phyloP scores from a whole-genome alignment of 2,329 filamentous ascomycete species.

The Aspergillus quadrilineatus region DNA sequence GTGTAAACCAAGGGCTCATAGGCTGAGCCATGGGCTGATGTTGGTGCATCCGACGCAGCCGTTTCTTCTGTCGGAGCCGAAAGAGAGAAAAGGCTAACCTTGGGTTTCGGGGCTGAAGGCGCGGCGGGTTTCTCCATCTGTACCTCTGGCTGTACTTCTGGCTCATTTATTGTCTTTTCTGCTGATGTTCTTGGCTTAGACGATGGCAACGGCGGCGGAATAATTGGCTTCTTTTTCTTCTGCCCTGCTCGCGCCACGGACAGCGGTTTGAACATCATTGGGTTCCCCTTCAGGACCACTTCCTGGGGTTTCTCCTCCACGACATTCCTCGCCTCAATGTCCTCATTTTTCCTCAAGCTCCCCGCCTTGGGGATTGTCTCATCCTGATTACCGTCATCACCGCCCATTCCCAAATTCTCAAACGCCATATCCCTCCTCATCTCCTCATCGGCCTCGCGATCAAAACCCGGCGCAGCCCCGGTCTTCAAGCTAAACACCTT shows the following conservation, averaged over 20 bases:
- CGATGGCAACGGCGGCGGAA: constrained; percentile 16
- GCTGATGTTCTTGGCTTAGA: constrained; percentile 8
- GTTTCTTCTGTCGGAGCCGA: constrained; percentile 27
- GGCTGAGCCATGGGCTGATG: constrained; percentile 24
- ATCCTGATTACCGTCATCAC: constrained; percentile 30
- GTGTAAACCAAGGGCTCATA: constrained; percentile 45
- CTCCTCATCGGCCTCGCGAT: constrained; percentile 55
- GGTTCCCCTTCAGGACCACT: constrained; percentile 65
- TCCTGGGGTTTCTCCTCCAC: constrained; percentile 27
- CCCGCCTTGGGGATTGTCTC: constrained; percentile 29
- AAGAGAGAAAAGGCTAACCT: constrained; percentile 47
- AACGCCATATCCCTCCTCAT: constrained; percentile 30
- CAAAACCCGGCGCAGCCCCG: constrained; percentile 78
- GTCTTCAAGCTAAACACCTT: constrained; percentile 75
- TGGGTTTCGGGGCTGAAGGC: constrained; percentile 37
- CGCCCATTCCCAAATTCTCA: constrained; percentile 17
- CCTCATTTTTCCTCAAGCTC: constrained; percentile 18
- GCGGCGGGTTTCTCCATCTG: constrained; percentile 13
- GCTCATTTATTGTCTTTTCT: background rate
- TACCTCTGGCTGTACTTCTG: background rate
- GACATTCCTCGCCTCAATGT: constrained; percentile 8
- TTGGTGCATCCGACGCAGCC: constrained; percentile 8
- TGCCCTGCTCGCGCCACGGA: constrained; percentile 75
- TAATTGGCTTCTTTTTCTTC: constrained; percentile 54
- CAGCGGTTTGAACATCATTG: constrained; percentile 84